A percentile compares a stretch with the other conserved stretches of the same genome.
phyloP scores from a whole-genome alignment of 2,329 filamentous ascomycete genomes.

The Cercospora sp. region DNA sequence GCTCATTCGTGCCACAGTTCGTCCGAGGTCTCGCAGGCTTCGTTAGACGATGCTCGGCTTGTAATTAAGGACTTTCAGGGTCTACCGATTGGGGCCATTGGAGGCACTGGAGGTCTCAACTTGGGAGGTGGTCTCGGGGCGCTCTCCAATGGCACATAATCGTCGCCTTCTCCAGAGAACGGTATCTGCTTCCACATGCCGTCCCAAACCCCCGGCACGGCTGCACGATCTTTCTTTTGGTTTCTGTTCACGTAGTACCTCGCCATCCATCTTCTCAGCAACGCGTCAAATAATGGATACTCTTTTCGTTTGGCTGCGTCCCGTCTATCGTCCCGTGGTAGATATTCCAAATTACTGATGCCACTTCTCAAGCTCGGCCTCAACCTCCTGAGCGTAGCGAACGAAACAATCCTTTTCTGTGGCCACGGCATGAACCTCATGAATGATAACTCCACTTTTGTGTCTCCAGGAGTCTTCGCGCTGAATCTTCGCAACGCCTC shows the following conservation, averaged over 20 bases:
- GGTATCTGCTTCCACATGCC: slow-evolving; percentile 36
- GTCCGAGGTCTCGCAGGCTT: neutral
- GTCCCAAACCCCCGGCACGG: slow-evolving; percentile 33
- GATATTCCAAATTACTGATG: slow-evolving; percentile 36
- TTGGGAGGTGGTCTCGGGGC: neutral
- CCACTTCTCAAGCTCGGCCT: slow-evolving; percentile 19
- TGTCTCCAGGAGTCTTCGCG: slow-evolving; percentile 46
- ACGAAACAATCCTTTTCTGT: slow-evolving; percentile 30
- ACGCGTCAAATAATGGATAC: neutral
- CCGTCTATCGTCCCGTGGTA: slow-evolving; percentile 22
- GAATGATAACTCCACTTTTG: slow-evolving; percentile 43
- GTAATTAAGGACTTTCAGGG: neutral
- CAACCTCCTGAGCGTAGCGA: slow-evolving; percentile 33
- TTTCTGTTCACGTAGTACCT: slow-evolving; percentile 32
- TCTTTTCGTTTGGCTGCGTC: neutral
- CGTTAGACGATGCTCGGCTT: neutral
- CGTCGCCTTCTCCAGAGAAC: slow-evolving; percentile 3
- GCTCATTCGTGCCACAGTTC: neutral
- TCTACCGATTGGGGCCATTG: neutral
- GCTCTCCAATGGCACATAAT: neutral
- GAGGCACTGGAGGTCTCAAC: slow-evolving; percentile 5
- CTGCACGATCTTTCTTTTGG: slow-evolving; percentile 25
- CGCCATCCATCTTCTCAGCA: slow-evolving; percentile 23
- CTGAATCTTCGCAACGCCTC: slow-evolving; percentile 52
- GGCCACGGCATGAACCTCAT: slow-evolving; percentile 46